phyloP scores from a whole-genome alignment of 1,284 basidiomycete genomes.

The Ceratobasidium papillatum region DNA sequence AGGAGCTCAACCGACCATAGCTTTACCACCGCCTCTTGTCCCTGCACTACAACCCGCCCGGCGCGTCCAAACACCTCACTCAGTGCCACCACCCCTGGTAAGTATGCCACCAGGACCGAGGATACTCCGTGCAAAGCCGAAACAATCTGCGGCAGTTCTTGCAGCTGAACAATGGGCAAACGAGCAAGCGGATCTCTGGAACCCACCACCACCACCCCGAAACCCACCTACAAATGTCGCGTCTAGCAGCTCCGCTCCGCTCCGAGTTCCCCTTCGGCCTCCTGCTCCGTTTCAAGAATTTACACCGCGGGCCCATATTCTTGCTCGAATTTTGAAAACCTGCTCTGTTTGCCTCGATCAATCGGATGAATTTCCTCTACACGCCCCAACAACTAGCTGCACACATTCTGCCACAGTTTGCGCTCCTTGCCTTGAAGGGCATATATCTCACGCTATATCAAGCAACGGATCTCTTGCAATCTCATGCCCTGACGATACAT shows the following conservation, averaged over 20 bases:
- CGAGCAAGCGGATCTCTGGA: too few species aligned
- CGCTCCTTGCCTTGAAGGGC: constrained; percentile 4
- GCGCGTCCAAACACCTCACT: too few species aligned
- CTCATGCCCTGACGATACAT: constrained; percentile 7
- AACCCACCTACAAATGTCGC: too few species aligned
- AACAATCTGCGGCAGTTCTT: not conserved
- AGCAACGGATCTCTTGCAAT: not conserved
- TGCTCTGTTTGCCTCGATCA: constrained; percentile 17
- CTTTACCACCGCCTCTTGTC: too few species aligned
- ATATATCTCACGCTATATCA: constrained; percentile 20
- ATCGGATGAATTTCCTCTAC: not conserved
- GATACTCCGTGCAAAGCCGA: not conserved
- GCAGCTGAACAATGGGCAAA: too few species aligned
- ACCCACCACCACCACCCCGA: too few species aligned
- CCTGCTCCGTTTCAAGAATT: not conserved
- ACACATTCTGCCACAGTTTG: constrained; percentile 8
- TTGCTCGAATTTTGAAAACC: not conserved
- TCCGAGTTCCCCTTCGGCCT: too few species aligned
- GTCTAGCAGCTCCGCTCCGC: too few species aligned
- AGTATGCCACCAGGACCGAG: too few species aligned
- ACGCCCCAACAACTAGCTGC: constrained; percentile 2
- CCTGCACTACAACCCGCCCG: too few species aligned
- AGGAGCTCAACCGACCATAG: too few species aligned
- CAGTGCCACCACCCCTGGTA: too few species aligned
- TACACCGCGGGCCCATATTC: not conserved